These are phyloP conservation scores for Ceratobasidium theobromae DNA, from an alignment of 1,284 basidiomycete species.

Conservation along the genomic window DNA sequence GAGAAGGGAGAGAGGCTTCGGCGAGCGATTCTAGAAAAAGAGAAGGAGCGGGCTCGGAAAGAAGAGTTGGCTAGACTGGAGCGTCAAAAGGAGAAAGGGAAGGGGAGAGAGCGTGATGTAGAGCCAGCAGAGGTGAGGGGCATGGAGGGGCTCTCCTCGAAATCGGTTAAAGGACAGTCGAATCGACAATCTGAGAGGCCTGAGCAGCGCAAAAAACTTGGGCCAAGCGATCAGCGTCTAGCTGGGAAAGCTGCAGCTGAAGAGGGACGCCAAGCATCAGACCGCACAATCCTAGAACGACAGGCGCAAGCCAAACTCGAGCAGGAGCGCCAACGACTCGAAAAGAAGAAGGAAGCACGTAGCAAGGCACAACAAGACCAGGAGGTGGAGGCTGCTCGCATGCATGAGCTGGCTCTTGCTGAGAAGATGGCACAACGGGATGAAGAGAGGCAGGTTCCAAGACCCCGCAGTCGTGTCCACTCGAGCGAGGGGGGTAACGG, in stretches of 20 bases:
- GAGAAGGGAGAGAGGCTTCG: constrained; percentile 1
- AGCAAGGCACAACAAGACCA: not conserved
- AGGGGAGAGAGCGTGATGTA: not conserved
- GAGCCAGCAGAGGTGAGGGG: not conserved
- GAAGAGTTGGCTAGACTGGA: not conserved
- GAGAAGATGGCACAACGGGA: constrained; percentile 9
- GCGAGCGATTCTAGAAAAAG: constrained; percentile 1
- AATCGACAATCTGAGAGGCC: not conserved
- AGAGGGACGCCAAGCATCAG: not conserved
- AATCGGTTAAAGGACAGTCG: not conserved
- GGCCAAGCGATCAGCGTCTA: too few relatives aligned
- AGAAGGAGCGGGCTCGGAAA: not conserved
- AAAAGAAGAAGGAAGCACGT: constrained; percentile 8
- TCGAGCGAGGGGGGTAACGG: not conserved
- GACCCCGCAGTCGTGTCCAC: not conserved
- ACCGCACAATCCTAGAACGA: not conserved
- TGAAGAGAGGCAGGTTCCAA: not conserved
- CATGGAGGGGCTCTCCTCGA: not conserved
- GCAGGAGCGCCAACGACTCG: not conserved
- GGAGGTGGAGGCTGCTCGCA: constrained; percentile 3
- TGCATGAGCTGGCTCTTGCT: constrained; percentile 8
- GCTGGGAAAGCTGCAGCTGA: not conserved
- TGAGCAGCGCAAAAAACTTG: not conserved
- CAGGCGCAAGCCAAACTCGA: not conserved
- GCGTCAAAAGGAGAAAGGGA: constrained; percentile 1